phyloP scores from a whole-genome alignment of 768 basidiomycete genomes.

The Rhodosporidiobolus sp. region DNA sequence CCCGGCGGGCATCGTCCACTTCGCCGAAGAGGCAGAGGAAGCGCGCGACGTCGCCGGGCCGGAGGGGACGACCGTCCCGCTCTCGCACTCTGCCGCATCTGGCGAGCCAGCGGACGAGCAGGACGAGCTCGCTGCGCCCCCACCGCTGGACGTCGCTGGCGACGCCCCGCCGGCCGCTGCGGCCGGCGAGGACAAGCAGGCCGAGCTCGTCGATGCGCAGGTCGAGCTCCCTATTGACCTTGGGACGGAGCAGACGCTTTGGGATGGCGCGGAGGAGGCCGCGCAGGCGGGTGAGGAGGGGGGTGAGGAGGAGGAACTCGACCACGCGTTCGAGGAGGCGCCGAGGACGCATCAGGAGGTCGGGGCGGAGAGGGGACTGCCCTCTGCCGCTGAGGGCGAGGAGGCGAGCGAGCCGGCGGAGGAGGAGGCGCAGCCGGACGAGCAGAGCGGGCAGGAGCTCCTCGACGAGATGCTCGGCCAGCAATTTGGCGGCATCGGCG shows the following conservation, averaged over 20 bases:
- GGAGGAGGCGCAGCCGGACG: neutral
- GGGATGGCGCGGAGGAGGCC: neutral
- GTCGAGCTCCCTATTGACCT: slow-evolving; percentile 13
- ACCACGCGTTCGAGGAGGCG: too few relatives aligned
- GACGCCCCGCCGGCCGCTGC: neutral
- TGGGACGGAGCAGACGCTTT: neutral
- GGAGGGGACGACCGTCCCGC: slow-evolving; percentile 7
- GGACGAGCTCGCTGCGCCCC: neutral
- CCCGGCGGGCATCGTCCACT: neutral
- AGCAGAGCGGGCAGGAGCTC: neutral
- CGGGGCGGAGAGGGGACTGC: neutral
- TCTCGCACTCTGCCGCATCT: neutral
- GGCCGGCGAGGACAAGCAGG: neutral
- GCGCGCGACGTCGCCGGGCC: neutral
- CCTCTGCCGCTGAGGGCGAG: neutral
- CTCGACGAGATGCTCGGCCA: slow-evolving; percentile 15
- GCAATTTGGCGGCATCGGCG: neutral
- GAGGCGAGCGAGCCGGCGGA: neutral
- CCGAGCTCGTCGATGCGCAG: neutral
- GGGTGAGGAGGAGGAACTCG: neutral
- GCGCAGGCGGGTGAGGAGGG: neutral
- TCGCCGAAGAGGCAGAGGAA: neutral
- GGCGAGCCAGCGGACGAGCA: too few relatives aligned
- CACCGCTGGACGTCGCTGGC: neutral
- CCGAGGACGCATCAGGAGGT: neutral